A percentile compares a stretch with the other conserved stretches of the same genome.
phyloP scores from a whole-genome alignment of 129 eudicot genomes.

The Escallonia herrerae region DNA sequence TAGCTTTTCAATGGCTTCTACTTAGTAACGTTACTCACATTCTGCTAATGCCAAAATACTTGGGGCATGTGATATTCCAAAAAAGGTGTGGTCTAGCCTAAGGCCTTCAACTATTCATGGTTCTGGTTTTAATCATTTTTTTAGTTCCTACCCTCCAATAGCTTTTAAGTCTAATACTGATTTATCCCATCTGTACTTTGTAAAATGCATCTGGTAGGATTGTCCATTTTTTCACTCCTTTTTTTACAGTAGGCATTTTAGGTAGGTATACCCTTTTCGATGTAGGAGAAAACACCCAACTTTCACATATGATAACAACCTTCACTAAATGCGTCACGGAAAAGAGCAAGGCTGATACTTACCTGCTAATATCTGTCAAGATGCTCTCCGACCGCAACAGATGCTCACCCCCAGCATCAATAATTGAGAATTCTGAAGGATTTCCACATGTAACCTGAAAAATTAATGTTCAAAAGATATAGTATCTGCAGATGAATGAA shows the following conservation, averaged over 20 bases:
- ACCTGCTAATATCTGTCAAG: constrained; percentile 41
- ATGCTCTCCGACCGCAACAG: constrained; percentile 49
- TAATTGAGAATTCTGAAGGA: constrained; percentile 50
- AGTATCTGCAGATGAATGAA: neutral
- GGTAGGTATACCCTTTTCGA: neutral
- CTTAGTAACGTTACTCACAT: too few relatives aligned
- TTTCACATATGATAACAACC: neutral
- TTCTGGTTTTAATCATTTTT: neutral
- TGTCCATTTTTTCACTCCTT: neutral
- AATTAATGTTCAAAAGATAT: neutral
- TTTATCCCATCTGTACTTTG: too few relatives aligned
- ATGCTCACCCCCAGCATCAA: constrained; percentile 46
- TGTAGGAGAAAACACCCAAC: neutral
- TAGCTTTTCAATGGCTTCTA: too few relatives aligned
- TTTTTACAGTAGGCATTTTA: neutral
- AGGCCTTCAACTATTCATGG: too few relatives aligned
- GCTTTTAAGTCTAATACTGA: too few relatives aligned
- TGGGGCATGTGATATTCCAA: too few relatives aligned
- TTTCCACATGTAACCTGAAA: constrained; percentile 69
- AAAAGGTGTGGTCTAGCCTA: too few relatives aligned
- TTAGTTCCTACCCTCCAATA: too few relatives aligned
- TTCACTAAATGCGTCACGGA: neutral
- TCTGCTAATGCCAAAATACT: too few relatives aligned
- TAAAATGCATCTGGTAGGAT: neutral
- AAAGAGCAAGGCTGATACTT: constrained; percentile 1